A percentile compares a stretch with the other conserved stretches of the same genome.
Conservation (phyloP, 441 rosid genomes). For the Caryocar brasiliense region DNA sequence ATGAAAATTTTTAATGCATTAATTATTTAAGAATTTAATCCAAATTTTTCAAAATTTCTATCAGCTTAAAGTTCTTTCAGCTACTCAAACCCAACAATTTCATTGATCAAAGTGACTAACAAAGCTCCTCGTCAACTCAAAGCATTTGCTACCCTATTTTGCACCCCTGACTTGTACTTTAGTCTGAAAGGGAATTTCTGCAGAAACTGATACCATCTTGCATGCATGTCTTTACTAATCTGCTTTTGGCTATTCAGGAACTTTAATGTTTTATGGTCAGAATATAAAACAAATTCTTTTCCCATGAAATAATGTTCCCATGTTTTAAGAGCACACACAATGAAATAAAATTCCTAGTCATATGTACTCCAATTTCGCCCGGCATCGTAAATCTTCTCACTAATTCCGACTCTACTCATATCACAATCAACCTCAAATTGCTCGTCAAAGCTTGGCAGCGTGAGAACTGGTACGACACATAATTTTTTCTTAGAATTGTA, state of each 20-base stretch:
- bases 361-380: not conserved
- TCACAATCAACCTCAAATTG: not conserved
- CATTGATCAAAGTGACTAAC: not conserved
- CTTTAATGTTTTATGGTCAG: not conserved
- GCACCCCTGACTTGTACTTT: not conserved
- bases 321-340: not conserved
- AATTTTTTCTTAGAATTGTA: not conserved
- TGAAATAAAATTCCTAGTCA: not conserved
- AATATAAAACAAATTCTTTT: slow-evolving; percentile 7
- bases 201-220: not conserved
- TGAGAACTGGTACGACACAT: not conserved
- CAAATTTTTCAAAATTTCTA: not conserved
- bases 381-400: not conserved
- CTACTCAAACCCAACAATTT: not conserved
- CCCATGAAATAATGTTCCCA: not conserved
- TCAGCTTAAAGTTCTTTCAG: not conserved
- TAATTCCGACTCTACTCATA: not conserved
- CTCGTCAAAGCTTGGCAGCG: not conserved
- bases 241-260: not conserved
- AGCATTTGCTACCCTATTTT: not conserved
- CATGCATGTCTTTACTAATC: not conserved
- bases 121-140: not conserved
- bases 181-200: not conserved
- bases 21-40: too few species aligned
- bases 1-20: too few species aligned